Conservation (phyloP, 441 rosid genomes). For the Aleurites moluccanus region DNA sequence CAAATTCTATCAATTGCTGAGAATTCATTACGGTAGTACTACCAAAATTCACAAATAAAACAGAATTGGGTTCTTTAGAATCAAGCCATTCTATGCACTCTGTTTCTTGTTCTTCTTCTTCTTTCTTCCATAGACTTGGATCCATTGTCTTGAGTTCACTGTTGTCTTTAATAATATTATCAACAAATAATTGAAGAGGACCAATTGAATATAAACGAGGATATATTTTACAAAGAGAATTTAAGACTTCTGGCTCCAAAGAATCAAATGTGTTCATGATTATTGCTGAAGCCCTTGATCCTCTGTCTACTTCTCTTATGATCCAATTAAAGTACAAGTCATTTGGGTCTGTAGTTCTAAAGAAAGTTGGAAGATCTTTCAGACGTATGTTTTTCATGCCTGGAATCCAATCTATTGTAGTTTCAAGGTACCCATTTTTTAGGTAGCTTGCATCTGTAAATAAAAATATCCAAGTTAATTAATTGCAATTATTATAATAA, state of each 20-base stretch:
- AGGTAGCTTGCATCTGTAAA: neutral
- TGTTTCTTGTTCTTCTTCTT: neutral
- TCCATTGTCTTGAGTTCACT: neutral
- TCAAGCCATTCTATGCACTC: neutral
- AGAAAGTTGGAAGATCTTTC: neutral
- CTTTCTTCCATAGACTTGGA: neutral
- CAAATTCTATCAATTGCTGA: neutral
- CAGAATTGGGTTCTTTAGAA: neutral
- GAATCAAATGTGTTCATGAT: conserved; percentile 22
- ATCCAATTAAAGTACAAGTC: neutral
- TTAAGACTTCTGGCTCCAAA: conserved; percentile 18
- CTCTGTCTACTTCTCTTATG: neutral
- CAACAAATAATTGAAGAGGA: conserved; percentile 22
- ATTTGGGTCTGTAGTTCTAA: neutral
- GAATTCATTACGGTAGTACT: neutral
- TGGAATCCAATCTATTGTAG: neutral
- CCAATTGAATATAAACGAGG: conserved; percentile 25
- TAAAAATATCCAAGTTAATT: neutral
- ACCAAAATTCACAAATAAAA: neutral
- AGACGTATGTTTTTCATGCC: neutral
- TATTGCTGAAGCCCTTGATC: conserved; percentile 20
- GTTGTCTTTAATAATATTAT: neutral
- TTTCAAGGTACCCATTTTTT: neutral
- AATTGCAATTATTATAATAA: neutral
- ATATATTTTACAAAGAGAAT: conserved; percentile 19